These are phyloP conservation scores for Maudiozyma humilis DNA, from an alignment of 1,139 yeast genomes.

Conservation along the genomic window DNA sequence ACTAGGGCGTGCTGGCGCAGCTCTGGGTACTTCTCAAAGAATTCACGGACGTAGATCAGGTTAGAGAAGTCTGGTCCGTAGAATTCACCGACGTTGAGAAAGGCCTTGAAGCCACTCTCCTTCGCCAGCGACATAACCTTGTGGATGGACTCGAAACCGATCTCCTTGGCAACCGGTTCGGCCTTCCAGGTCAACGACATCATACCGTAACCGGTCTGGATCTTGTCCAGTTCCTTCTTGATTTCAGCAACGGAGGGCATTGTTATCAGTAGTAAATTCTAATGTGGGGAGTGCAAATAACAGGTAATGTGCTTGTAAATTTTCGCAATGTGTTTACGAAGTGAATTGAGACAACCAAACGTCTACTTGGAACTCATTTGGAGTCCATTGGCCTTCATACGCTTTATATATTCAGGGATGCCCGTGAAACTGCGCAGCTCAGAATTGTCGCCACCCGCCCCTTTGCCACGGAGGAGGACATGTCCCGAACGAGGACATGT, in stretches of 20 bases:
- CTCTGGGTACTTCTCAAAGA: constrained; percentile 50
- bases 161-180: constrained; percentile 36
- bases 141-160: constrained; percentile 37
- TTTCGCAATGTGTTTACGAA: too few species aligned
- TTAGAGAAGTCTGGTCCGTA: constrained; percentile 53
- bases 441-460: too few species aligned
- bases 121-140: constrained; percentile 36
- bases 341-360: too few species aligned
- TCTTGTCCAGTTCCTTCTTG: constrained; percentile 14
- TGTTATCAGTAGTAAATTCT: too few species aligned
- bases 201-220: constrained; percentile 31
- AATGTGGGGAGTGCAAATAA: too few species aligned
- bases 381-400: too few species aligned
- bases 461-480: too few species aligned
- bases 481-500: too few species aligned
- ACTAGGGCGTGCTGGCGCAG: constrained; percentile 45
- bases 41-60: constrained; percentile 47
- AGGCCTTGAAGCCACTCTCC: constrained; percentile 42
- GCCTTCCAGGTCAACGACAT: constrained; percentile 47
- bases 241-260: constrained; percentile 19
- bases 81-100: constrained; percentile 72
- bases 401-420: too few species aligned
- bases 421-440: too few species aligned
- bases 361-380: too few species aligned
- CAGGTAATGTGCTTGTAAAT: neutral